Evolutionary conservation across 2,329 filamentous ascomycete genomes (phyloP).

Genomic region (Fonsecaea erecta): DNA sequence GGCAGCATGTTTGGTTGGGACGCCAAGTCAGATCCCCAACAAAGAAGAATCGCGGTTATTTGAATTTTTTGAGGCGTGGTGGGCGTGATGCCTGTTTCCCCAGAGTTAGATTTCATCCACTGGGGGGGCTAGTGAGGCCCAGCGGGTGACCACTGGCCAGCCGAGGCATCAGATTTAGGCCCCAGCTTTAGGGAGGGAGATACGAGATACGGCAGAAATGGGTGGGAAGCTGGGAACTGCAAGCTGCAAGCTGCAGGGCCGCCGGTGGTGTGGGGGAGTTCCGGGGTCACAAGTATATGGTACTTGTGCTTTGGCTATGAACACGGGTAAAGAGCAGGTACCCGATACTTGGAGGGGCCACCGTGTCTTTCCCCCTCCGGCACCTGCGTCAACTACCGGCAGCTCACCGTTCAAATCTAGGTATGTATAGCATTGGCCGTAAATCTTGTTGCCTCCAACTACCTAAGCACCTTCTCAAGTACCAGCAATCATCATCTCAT

Average conservation of each 20-base stretch:
- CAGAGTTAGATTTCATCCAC: background rate
- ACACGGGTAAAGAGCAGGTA: background rate
- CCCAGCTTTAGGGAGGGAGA: slow-evolving; percentile 70
- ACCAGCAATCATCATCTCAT: background rate
- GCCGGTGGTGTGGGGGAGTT: background rate
- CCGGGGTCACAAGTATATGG: background rate
- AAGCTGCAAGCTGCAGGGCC: background rate
- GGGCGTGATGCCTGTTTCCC: too few species aligned
- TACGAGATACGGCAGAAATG: slow-evolving; percentile 64
- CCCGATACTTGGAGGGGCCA: background rate
- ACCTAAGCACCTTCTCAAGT: background rate
- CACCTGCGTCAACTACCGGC: background rate
- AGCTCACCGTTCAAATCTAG: background rate
- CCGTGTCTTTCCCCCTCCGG: background rate
- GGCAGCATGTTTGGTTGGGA: slow-evolving; percentile 18
- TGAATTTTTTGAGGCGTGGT: too few species aligned
- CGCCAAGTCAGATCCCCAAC: slow-evolving; percentile 14
- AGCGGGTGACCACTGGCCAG: background rate
- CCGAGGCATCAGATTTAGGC: background rate
- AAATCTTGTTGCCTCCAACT: background rate
- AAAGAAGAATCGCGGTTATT: slow-evolving; percentile 5
- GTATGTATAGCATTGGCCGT: background rate
- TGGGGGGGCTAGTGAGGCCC: too few species aligned
- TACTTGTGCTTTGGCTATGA: background rate
- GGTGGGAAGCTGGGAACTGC: too few species aligned